phyloP scores from a whole-genome alignment of 345 rosid genomes.

The Syzygium grande region DNA sequence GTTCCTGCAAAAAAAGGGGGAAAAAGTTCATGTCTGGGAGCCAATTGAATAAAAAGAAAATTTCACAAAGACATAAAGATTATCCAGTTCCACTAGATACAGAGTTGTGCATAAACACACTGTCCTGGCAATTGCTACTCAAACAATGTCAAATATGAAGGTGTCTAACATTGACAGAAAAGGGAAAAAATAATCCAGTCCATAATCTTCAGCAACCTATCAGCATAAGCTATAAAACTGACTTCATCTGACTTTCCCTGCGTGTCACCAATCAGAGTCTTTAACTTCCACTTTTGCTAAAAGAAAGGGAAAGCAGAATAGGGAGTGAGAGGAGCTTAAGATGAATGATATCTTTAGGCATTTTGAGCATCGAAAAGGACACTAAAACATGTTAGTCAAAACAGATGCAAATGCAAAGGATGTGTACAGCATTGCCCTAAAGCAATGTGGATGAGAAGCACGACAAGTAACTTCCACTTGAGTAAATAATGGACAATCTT shows the following conservation, averaged over 20 bases:
- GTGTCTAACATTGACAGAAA: not conserved
- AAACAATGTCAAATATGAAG: not conserved
- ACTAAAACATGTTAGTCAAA: not conserved
- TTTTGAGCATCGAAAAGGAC: not conserved
- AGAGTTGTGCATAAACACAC: not conserved
- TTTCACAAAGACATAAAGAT: not conserved
- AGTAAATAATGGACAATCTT: not conserved
- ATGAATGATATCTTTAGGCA: not conserved
- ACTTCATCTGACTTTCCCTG: not conserved
- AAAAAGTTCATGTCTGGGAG: not conserved
- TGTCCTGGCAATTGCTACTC: not conserved
- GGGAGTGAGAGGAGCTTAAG: not conserved
- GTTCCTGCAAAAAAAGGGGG: constrained; percentile 29
- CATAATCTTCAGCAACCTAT: not conserved
- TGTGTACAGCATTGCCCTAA: not conserved
- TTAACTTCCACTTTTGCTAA: not conserved
- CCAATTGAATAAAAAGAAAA: not conserved
- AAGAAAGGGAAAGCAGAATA: not conserved
- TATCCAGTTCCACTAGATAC: not conserved
- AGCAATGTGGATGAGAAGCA: not conserved
- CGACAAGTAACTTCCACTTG: not conserved
- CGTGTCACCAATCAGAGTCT: not conserved
- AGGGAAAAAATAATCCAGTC: not conserved
- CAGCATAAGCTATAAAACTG: not conserved
- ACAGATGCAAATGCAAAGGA: not conserved